These are phyloP conservation scores for Acephala macrosclerotiorum DNA, from an alignment of 2,329 filamentous ascomycete genomes.

Conservation along the genomic window DNA sequence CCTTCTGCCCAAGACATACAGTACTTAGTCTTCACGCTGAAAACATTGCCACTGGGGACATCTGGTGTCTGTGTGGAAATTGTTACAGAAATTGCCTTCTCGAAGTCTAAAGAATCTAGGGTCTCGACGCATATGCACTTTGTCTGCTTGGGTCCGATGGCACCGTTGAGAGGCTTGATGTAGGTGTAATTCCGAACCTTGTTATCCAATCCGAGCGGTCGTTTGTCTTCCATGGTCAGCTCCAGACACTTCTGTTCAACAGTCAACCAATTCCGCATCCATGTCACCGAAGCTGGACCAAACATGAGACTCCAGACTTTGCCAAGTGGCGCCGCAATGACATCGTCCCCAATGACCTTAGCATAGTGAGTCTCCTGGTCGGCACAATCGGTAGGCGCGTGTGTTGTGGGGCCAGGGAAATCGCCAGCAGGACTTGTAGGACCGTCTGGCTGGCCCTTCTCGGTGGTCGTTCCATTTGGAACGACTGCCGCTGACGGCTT, in stretches of 20 bases:
- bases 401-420: slow-evolving; percentile 84
- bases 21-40: slow-evolving; percentile 91
- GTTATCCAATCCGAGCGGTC: slow-evolving; percentile 77
- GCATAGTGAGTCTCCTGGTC: slow-evolving; percentile 84
- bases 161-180: slow-evolving; percentile 85
- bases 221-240: slow-evolving; percentile 78
- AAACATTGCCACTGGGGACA: slow-evolving; percentile 92
- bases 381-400: slow-evolving; percentile 84
- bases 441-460: slow-evolving; percentile 59
- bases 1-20: slow-evolving; percentile 91
- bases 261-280: slow-evolving; percentile 86
- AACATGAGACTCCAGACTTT: slow-evolving; percentile 92
- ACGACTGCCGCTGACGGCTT: slow-evolving; percentile 72
- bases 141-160: slow-evolving; percentile 92
- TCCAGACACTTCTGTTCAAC: slow-evolving; percentile 90
- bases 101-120: slow-evolving; percentile 84
- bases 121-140: slow-evolving; percentile 90
- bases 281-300: slow-evolving; percentile 78
- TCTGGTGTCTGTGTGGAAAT: slow-evolving; percentile 90
- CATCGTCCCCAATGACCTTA: slow-evolving; percentile 83
- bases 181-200: slow-evolving; percentile 81
- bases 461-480: slow-evolving; percentile 53
- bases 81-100: slow-evolving; percentile 84
- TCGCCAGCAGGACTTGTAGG: slow-evolving; percentile 58
- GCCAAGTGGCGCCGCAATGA: slow-evolving; percentile 85